Base-by-base conservation (phyloP, 345 rosid genomes). In the Gynandropsis gynandra region DNA sequence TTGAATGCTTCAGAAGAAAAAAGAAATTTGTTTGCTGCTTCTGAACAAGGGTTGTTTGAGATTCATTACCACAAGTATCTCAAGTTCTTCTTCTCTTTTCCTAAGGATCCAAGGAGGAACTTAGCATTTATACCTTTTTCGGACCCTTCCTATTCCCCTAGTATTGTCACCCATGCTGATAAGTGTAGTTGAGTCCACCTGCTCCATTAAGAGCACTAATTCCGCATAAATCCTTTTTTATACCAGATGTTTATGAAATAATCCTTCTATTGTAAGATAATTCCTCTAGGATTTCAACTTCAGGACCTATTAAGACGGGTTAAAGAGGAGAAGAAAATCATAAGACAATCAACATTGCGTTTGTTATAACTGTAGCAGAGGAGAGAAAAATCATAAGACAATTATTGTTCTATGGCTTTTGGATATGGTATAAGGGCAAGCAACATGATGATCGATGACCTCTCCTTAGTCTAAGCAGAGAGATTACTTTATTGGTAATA, bases 381-480 rank as follows among this genome's bases (percentile, higher is more conserved):
- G n/a, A n/a, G n/a, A n/a, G n/a, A n/a, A n/a, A n/a, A n/a, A n/a
- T n/a, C n/a, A n/a, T n/a, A n/a, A n/a, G 48, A 92, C 97, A 45
- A 88, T 3, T 83, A 82, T 68, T 88, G 78, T 61, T 52, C 47
- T 43, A 73, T 52, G 55, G 50, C 73, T 20, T 78, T 68, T 61
- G 46, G 73, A 51, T 54, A 63, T 5, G 70, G 79, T 29, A 77
- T 64, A 69, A 60, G 47, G 68, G 12, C 47, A 58, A 66, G 54
- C 71, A 16, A 64, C 79, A 81, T 61, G 99, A 92, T 55, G 97
- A 88, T 45, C 76, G 79, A 16, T n/a, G n/a, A n/a, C 95, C 94
- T 50, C 97, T 92, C 60, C 88, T 92, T 63, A 74, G 88, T 74
- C 70, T 87, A 68, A 85, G 95, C 77, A 72, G 59, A 80, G 72